Conservation (phyloP, 169 alveolate species). For the Plasmodium vinckei region DNA sequence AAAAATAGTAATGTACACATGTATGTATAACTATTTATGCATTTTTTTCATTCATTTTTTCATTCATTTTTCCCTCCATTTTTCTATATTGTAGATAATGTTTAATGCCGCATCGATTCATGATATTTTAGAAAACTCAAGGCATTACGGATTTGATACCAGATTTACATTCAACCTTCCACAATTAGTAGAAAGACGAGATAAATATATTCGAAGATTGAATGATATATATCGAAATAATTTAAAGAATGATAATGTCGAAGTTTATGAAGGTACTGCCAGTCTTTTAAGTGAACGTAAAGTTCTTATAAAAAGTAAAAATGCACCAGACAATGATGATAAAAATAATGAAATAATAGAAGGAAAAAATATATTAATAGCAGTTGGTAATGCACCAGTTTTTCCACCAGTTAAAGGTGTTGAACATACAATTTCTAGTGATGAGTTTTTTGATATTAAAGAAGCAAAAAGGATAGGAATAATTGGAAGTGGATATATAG, state of each 20-base stretch:
- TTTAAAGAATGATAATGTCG: constrained; percentile 84
- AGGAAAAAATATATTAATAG: constrained; percentile 87
- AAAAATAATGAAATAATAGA: constrained; percentile 28
- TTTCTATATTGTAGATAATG: constrained; percentile 79
- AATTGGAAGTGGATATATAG: constrained; percentile 96
- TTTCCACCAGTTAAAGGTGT: constrained; percentile 86
- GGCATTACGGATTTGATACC: constrained; percentile 83
- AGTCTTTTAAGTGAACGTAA: constrained; percentile 31
- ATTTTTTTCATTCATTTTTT: constrained; percentile 2
- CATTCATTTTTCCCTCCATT: neutral
- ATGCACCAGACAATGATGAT: constrained; percentile 5
- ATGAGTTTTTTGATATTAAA: constrained; percentile 91
- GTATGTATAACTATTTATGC: neutral
- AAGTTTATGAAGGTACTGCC: constrained; percentile 74
- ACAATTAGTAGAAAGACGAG: constrained; percentile 80
- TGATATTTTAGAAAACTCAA: constrained; percentile 84
- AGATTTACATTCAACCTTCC: constrained; percentile 46
- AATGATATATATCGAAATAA: constrained; percentile 86
- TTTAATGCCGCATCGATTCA: constrained; percentile 86
- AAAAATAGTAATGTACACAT: neutral
- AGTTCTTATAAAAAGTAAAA: constrained; percentile 36
- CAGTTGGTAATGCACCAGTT: constrained; percentile 91
- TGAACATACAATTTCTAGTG: constrained; percentile 89
- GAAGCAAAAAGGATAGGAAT: constrained; percentile 94
- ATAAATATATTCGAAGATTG: constrained; percentile 85